Evolutionary conservation across 495 filamentous ascomycete species (phyloP), one percentile per base, ranked within the genome.

Genomic region (Margaritispora aquatica): DNA sequence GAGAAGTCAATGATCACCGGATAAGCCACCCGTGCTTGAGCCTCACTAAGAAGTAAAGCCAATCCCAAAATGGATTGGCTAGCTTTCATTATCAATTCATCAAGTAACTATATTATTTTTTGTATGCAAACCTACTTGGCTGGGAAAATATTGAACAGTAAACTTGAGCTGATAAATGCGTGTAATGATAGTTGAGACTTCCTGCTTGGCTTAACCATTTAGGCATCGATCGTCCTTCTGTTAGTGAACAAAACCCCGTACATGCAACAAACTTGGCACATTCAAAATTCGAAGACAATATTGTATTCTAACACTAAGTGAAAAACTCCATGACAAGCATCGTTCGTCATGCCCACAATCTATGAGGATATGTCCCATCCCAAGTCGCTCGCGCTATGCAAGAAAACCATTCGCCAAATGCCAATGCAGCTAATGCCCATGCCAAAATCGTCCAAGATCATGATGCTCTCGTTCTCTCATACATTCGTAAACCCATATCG

Each of bases 381-480:
- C 56, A 58, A 44, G 24, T 29, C n/a, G 26, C 52, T 31, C 24
- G 24, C 54, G 59, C 59, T 62, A 62, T 62, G 59, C 59, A 29
- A 52, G 41, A 21, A 22, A 51, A 8, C 26, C 47, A 26, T 24
- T 1, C 19, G 13, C 46, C 19, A 60, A 34, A 26, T 29, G 27
- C 50, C 34, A 54, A 60, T 60, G 58, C 58, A 60, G 50, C 54
- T 54, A 51, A 60, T 60, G 58, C 51, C 58, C 24, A 55, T 57
- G 46, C 46, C 54, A n/a, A 36, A 31, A 41, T 54, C 49, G 11
- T 27, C 31, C 51, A 31, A 31, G 1, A 13, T 26, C 58, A 2
- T 51, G 31, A 44, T 44, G 38, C 38, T n/a, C 38, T 44, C 38
- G 17, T 44, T 44, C 38, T 17, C 15, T 44, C 44, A 36, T 57